Base-by-base conservation (phyloP, 352 stramenopile genomes). In the Globisporangium recalcitrans region DNA sequence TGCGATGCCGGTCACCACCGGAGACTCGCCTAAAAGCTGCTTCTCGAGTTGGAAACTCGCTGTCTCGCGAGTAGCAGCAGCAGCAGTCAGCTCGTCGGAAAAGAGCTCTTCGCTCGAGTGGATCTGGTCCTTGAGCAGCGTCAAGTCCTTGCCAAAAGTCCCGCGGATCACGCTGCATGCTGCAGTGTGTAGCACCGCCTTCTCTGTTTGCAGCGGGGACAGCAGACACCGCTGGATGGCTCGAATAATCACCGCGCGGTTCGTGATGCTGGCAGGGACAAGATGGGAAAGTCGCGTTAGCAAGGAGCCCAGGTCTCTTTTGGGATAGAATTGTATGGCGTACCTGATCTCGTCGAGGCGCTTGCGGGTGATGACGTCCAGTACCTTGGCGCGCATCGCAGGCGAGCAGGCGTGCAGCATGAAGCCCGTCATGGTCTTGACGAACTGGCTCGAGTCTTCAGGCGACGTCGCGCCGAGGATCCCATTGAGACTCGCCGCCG, bases 391-490 rank as follows among this genome's bases (percentile, higher is more conserved):
- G 27, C 85, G 81, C 58, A 89, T 82, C 24, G 64, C 63, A 22
- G 83, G 78, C 9, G 75, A 64, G 32, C 80, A 88, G 32, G 82
- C 80, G 38, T 91, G 79, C 52, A 94, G 72, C 83, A 94, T 92
- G 63, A 94, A 94, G 54, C 82, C 80, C 8, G 85, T 89, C 85
- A 94, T 93, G 19, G 80, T 93, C 58, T 74, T 85, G 67, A 79
- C 85, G 48, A 88, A 92, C 62, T 90, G 69, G 53, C 75, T 88
- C 49, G 83, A 90, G 54, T 83, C 63, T 52, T 91, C 74, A 1
- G 85, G 85, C 10, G 85, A 92, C 5, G 78, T 94, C 5, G 85
- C 85, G 0, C 78, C 75, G 11, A 94, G 69, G 27, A 94, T 92
- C 11, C 78, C 83, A 57, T 94, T 94, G 4, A 94, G 60, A 69